Percentiles rank a stretch among this genome's conserved stretches.
Conservation (phyloP, 2,329 filamentous ascomycete genomes). For the Fusarium humuli region DNA sequence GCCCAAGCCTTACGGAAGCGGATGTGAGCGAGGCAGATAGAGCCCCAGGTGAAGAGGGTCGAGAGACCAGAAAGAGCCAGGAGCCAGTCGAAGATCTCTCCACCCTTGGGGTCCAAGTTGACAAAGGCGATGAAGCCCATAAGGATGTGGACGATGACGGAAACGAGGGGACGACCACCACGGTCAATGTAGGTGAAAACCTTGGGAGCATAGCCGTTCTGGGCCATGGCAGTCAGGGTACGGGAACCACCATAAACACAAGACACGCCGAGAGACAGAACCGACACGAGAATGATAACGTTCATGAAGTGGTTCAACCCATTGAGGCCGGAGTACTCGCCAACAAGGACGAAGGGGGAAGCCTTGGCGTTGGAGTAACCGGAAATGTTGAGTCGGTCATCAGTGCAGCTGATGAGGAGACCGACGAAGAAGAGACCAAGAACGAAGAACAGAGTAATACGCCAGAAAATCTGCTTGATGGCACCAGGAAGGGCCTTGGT, state of each 20-base stretch:
- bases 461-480: slow-evolving; percentile 77
- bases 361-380: slow-evolving; percentile 48
- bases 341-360: slow-evolving; percentile 65
- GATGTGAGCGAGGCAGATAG: slow-evolving; percentile 71
- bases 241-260: slow-evolving; percentile 67
- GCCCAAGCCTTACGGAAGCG: slow-evolving; percentile 73
- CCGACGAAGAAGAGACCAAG: slow-evolving; percentile 63
- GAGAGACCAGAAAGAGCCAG: slow-evolving; percentile 72
- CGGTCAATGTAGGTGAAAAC: slow-evolving; percentile 66
- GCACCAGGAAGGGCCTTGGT: slow-evolving; percentile 79
- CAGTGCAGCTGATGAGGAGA: slow-evolving; percentile 58
- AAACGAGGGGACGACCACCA: slow-evolving; percentile 62
- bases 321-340: slow-evolving; percentile 60
- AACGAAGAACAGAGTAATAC: slow-evolving; percentile 63
- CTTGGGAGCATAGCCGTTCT: slow-evolving; percentile 66
- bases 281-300: slow-evolving; percentile 64
- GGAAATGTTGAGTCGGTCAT: slow-evolving; percentile 55
- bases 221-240: slow-evolving; percentile 65
- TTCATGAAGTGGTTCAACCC: slow-evolving; percentile 66
- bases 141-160: slow-evolving; percentile 58
- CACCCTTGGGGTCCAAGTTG: slow-evolving; percentile 59
- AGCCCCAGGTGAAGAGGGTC: slow-evolving; percentile 74
- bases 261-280: slow-evolving; percentile 66
- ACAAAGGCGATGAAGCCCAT: slow-evolving; percentile 64
- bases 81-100: slow-evolving; percentile 72